phyloP scores from a whole-genome alignment of 768 basidiomycete genomes.

The Filobasidium wieringae region DNA sequence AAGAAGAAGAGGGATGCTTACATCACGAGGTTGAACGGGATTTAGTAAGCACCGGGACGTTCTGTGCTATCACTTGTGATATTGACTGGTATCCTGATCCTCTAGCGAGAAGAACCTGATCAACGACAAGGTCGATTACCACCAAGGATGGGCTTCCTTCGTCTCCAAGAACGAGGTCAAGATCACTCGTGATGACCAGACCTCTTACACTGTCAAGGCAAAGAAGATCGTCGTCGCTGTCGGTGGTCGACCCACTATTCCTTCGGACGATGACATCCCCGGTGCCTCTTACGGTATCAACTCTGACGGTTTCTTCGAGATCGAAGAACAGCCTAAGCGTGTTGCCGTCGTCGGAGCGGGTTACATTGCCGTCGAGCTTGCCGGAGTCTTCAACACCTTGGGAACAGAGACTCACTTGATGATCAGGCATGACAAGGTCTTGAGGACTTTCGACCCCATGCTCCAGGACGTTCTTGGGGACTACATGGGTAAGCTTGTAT shows the following conservation, averaged over 20 bases:
- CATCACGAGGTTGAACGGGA: constrained; percentile 73
- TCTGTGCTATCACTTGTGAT: background rate
- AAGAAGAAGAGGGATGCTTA: constrained; percentile 94
- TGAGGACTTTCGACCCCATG: constrained; percentile 83
- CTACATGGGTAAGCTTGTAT: constrained; percentile 53
- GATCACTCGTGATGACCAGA: constrained; percentile 52
- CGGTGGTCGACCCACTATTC: constrained; percentile 72
- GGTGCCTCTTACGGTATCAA: constrained; percentile 75
- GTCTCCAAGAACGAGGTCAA: constrained; percentile 58
- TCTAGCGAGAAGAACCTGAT: constrained; percentile 61
- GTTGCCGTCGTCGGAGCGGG: constrained; percentile 93
- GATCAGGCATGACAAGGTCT: constrained; percentile 77
- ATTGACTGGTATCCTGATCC: background rate
- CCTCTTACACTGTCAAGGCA: constrained; percentile 58
- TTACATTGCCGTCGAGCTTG: constrained; percentile 94
- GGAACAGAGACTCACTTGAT: constrained; percentile 84
- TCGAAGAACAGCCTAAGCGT: constrained; percentile 78
- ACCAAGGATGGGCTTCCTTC: constrained; percentile 66
- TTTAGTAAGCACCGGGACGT: constrained; percentile 47
- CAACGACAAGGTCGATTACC: constrained; percentile 76
- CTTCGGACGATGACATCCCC: constrained; percentile 65
- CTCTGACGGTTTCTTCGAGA: constrained; percentile 93
- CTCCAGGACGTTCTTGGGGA: constrained; percentile 71
- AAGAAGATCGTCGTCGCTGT: constrained; percentile 74
- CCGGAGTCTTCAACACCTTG: constrained; percentile 81